These are phyloP conservation scores for Saccharomyces hybrid DNA, from an alignment of 1,139 yeast species.

Conservation along the genomic window DNA sequence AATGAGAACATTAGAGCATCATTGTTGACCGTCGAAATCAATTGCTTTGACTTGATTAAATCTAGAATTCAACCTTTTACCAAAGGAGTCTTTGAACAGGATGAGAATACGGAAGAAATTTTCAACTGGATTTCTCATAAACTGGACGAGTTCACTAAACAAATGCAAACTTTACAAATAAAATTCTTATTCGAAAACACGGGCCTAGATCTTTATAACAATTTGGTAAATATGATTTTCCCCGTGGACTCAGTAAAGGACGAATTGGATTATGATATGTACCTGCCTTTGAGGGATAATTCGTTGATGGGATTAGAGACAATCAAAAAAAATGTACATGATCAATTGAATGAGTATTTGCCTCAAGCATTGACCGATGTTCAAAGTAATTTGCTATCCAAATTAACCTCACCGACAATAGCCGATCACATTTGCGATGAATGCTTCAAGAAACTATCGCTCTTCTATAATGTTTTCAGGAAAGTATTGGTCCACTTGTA, in stretches of 20 bases:
- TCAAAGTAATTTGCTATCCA: constrained; percentile 47
- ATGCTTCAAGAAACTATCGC: constrained; percentile 44
- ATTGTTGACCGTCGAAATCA: constrained; percentile 42
- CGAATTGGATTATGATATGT: constrained; percentile 46
- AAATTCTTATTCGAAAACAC: constrained; percentile 42
- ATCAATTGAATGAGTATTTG: constrained; percentile 43
- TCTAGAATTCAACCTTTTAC: constrained; percentile 43
- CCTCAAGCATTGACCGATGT: constrained; percentile 59
- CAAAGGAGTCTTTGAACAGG: constrained; percentile 18
- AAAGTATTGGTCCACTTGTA: constrained; percentile 35
- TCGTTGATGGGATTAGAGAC: constrained; percentile 45
- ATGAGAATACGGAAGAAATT: constrained; percentile 27
- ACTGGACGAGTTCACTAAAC: constrained; percentile 31
- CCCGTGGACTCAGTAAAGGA: constrained; percentile 44
- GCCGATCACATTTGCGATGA: constrained; percentile 48
- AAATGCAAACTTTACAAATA: constrained; percentile 36
- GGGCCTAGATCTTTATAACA: constrained; percentile 49
- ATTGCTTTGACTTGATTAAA: constrained; percentile 52
- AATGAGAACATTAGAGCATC: constrained; percentile 19
- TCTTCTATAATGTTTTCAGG: constrained; percentile 49
- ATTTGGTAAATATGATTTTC: constrained; percentile 63
- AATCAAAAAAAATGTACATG: constrained; percentile 41
- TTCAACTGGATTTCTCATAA: constrained; percentile 35
- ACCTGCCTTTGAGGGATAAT: constrained; percentile 58
- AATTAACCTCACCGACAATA: constrained; percentile 54